Evolutionary conservation across 2,329 filamentous ascomycete genomes (phyloP).

Genomic region (Periconia sp.): DNA sequence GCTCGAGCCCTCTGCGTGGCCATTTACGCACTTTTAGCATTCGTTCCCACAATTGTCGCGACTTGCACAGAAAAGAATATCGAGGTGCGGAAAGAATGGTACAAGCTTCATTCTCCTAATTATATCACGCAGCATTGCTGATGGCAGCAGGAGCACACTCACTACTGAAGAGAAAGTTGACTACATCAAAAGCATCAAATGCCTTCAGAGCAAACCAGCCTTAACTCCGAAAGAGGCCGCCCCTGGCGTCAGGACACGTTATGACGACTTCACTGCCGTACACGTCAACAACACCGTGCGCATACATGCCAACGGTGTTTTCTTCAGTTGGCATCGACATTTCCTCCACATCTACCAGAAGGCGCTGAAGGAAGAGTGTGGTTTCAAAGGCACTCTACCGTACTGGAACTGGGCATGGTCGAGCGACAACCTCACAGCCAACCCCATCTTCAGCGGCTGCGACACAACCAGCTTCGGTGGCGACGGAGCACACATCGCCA

Average conservation of each 20-base stretch:
- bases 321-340: conserved; percentile 40
- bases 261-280: conserved; percentile 30
- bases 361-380: conserved; percentile 42
- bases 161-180: not conserved
- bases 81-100: no score
- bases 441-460: conserved; percentile 57
- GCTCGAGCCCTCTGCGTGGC: not conserved
- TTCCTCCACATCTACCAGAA: conserved; percentile 41
- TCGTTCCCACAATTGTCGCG: not conserved
- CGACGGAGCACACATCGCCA: not conserved
- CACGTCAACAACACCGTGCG: conserved; percentile 21
- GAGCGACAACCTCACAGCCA: conserved; percentile 42
- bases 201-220: conserved; percentile 15
- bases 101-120: no score
- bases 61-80: no score
- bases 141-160: not conserved
- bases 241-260: conserved; percentile 24
- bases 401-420: conserved; percentile 58
- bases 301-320: conserved; percentile 24
- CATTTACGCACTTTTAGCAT: not conserved
- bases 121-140: no score
- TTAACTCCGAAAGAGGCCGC: conserved; percentile 12
- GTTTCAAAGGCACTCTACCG: conserved; percentile 37
- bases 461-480: not conserved
- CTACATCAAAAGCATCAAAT: conserved; percentile 23